Base-by-base conservation (phyloP, 2,329 filamentous ascomycete species). In the Talaromyces pinophilus region DNA sequence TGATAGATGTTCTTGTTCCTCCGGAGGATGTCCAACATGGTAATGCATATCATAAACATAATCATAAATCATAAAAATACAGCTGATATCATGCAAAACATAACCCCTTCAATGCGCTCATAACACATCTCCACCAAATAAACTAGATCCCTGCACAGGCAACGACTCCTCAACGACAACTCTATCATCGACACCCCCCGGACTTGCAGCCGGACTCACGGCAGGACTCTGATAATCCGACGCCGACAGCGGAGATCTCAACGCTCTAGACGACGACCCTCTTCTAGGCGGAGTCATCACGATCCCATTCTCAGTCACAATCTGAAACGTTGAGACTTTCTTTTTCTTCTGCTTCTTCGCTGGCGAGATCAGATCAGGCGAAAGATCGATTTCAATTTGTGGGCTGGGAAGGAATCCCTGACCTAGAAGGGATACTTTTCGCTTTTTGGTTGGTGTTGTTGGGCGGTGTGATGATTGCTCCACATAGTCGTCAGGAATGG, bases 401-500 rank as follows among this genome's bases (percentile, higher is more conserved):
- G 67, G 62, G 15, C 55, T 67, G 15, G 28, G 28, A 25, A 50
- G 15, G 46, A 33, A 54, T 25, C 33, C 46, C 22, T 55, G 40
- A 42, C 30, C 3, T 4, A 61, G 44, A 2, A 44, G 19, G 44
- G 62, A 22, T 17, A 38, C 28, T 13, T 64, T 64, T 30, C 66
- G 66, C n/a, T 64, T 64, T 25, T 64, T 67, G n/a, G 48, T 44
- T 33, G 66, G 62, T 17, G 66, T 48, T 13, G 46, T 35, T 5
- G 40, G 30, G 22, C 25, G 28, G 1, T 28, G 28, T 17, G 44
- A 13, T 22, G 52, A 33, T 11, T 44, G 35, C n/a, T 66, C 64
- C 28, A 66, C 67, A 8, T 72, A 69, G 19, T 72, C 69, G 65
- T 79, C 77, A 0, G 76, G 73, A 52, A 80, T 71, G 0, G 77